Evolutionary conservation across 2,329 filamentous ascomycete genomes (phyloP).

Genomic region (Lachnellula hyalina): DNA sequence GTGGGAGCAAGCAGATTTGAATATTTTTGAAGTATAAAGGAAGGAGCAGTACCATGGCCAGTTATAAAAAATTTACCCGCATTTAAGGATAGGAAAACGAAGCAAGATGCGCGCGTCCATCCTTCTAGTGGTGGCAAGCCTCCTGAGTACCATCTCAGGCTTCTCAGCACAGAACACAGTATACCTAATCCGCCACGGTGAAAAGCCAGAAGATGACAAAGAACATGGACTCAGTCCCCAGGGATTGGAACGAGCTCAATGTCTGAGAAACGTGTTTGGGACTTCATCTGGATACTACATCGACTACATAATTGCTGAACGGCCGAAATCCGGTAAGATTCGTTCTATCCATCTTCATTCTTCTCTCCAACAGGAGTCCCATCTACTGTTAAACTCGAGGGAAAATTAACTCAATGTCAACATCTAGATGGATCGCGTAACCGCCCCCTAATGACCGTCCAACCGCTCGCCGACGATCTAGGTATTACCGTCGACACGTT

Average conservation of each 20-base stretch:
- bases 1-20: too few relatives aligned
- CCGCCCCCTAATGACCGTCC: slow-evolving; percentile 52
- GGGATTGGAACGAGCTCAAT: slow-evolving; percentile 53
- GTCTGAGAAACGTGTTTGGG: slow-evolving; percentile 53
- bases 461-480: slow-evolving; percentile 50
- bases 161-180: slow-evolving; percentile 37
- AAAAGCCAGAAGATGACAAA: slow-evolving; percentile 48
- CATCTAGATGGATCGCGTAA: slow-evolving; percentile 43
- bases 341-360: not conserved
- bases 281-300: slow-evolving; percentile 47
- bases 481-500: slow-evolving; percentile 49
- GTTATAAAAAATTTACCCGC: too few relatives aligned
- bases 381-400: not conserved
- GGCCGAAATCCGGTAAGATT: slow-evolving; percentile 41
- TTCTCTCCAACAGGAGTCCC: not conserved
- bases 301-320: slow-evolving; percentile 52
- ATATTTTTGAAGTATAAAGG: too few relatives aligned
- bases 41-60: too few relatives aligned
- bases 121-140: not conserved
- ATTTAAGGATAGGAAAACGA: too few relatives aligned
- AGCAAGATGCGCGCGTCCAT: too few relatives aligned
- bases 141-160: slow-evolving; percentile 6
- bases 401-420: too few relatives aligned
- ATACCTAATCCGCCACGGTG: slow-evolving; percentile 59
- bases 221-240: slow-evolving; percentile 44